Percentiles rank a stretch among this genome's conserved stretches.
Evolutionary conservation across 768 basidiomycete genomes (phyloP).

Genomic region (Tricholoma bakamatsutake): DNA sequence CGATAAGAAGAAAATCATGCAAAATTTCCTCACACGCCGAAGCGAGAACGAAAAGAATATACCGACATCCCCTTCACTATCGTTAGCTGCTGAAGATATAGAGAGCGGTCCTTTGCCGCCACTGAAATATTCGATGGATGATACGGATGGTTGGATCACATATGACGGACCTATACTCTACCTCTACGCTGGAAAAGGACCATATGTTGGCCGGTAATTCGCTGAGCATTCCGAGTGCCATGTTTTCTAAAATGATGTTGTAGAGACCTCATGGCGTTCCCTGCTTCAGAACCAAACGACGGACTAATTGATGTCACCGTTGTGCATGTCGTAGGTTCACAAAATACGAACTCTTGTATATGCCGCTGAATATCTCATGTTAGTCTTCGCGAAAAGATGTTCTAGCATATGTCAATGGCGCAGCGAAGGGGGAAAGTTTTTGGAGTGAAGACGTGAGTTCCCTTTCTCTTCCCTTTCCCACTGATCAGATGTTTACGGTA

Average conservation of each 20-base stretch:
- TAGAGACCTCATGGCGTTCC: slow-evolving; percentile 82
- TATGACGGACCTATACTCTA: slow-evolving; percentile 65
- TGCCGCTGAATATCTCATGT: not conserved
- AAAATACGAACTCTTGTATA: not conserved
- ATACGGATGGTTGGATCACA: slow-evolving; percentile 62
- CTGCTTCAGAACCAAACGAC: slow-evolving; percentile 73
- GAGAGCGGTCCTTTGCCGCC: slow-evolving; percentile 33
- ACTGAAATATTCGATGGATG: slow-evolving; percentile 35
- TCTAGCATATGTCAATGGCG: slow-evolving; percentile 51
- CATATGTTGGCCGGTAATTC: slow-evolving; percentile 60
- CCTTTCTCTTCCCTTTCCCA: not conserved
- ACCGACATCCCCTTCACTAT: not conserved
- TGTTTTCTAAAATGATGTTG: not conserved
- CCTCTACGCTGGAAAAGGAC: slow-evolving; percentile 74
- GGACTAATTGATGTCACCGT: slow-evolving; percentile 69
- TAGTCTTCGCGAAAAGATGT: slow-evolving; percentile 48
- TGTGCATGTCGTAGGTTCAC: slow-evolving; percentile 50
- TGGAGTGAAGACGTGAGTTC: slow-evolving; percentile 55
- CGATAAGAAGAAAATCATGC: slow-evolving; percentile 70
- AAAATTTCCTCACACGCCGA: slow-evolving; percentile 37
- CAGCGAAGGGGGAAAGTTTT: slow-evolving; percentile 52
- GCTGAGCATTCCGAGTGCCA: not conserved
- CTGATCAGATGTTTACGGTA: slow-evolving; percentile 3
- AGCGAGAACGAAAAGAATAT: slow-evolving; percentile 13
- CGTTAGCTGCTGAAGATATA: slow-evolving; percentile 1